These are phyloP conservation scores for Cucurbita pepo DNA, from an alignment of 306 rosid species.

Conservation along the genomic window DNA sequence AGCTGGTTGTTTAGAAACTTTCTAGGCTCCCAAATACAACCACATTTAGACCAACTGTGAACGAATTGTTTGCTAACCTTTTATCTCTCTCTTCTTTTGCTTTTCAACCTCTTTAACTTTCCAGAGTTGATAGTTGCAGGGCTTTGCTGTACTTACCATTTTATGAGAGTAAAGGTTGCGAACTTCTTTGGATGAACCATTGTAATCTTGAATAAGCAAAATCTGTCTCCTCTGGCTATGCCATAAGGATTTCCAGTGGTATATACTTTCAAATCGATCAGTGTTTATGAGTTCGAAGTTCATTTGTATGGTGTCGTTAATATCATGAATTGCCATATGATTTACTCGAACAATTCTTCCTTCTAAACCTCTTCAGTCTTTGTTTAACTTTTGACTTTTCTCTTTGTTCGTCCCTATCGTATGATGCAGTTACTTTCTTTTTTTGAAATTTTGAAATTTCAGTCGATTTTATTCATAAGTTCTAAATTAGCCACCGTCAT, in stretches of 20 bases:
- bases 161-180: not conserved
- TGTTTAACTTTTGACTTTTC: too few relatives aligned
- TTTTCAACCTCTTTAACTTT: not conserved
- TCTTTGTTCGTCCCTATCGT: too few relatives aligned
- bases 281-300: slow-evolving; percentile 1
- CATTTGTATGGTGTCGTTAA: too few relatives aligned
- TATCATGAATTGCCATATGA: too few relatives aligned
- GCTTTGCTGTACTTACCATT: not conserved
- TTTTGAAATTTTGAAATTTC: too few relatives aligned
- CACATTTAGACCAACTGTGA: slow-evolving; percentile 4
- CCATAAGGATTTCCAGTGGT: slow-evolving; percentile 84
- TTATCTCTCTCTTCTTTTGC: not conserved
- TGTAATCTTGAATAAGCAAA: not conserved
- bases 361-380: too few relatives aligned
- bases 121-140: not conserved
- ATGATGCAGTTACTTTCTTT: too few relatives aligned
- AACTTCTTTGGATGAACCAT: not conserved
- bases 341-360: too few relatives aligned
- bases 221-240: slow-evolving; percentile 42
- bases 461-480: not conserved
- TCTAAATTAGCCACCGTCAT: too few relatives aligned
- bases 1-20: slow-evolving; percentile 9
- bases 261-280: slow-evolving; percentile 46
- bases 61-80: not conserved
- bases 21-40: slow-evolving; percentile 10